Percentiles rank a stretch among this genome's conserved stretches.
Evolutionary conservation across 1,284 basidiomycete genomes (phyloP).

Genomic region (Ceraceosorus bombacis): DNA sequence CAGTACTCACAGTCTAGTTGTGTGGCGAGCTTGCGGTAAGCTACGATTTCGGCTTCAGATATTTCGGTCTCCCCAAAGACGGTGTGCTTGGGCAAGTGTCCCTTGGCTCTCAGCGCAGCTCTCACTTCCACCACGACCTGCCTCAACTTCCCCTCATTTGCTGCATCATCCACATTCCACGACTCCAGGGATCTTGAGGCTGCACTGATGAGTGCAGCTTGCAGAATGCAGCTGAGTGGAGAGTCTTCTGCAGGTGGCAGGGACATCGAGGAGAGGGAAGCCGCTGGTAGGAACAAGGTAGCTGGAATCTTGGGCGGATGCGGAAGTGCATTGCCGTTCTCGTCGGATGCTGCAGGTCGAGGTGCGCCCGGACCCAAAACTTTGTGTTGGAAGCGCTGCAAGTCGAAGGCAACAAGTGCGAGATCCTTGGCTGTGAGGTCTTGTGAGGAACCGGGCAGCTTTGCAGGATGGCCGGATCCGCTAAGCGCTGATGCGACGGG

Average conservation of each 20-base stretch:
- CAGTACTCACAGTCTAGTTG: slow-evolving; percentile 26
- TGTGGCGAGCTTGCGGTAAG: slow-evolving; percentile 27
- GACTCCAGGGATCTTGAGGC: slow-evolving; percentile 19
- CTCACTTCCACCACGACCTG: slow-evolving; percentile 35
- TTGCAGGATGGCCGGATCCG: neutral
- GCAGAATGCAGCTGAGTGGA: slow-evolving; percentile 29
- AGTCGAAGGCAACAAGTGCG: slow-evolving; percentile 19
- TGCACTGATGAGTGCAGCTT: slow-evolving; percentile 8
- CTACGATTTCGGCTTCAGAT: slow-evolving; percentile 36
- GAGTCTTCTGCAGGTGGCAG: slow-evolving; percentile 18
- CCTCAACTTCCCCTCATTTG: slow-evolving; percentile 23
- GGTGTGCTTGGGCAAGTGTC: slow-evolving; percentile 21
- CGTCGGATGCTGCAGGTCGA: slow-evolving; percentile 25
- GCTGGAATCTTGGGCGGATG: slow-evolving; percentile 42
- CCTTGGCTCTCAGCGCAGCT: slow-evolving; percentile 20
- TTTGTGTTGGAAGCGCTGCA: slow-evolving; percentile 39
- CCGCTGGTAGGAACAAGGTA: slow-evolving; percentile 29
- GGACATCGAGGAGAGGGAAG: slow-evolving; percentile 25
- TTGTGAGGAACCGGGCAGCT: neutral
- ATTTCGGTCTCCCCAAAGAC: slow-evolving; percentile 31
- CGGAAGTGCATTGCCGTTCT: slow-evolving; percentile 12
- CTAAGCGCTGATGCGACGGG: slow-evolving; percentile 14
- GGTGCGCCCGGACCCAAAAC: slow-evolving; percentile 31
- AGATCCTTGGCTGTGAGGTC: slow-evolving; percentile 13
- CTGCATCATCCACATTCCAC: slow-evolving; percentile 21